Base-by-base conservation (phyloP, 805 yeast genomes). In the Candida ovalis region DNA sequence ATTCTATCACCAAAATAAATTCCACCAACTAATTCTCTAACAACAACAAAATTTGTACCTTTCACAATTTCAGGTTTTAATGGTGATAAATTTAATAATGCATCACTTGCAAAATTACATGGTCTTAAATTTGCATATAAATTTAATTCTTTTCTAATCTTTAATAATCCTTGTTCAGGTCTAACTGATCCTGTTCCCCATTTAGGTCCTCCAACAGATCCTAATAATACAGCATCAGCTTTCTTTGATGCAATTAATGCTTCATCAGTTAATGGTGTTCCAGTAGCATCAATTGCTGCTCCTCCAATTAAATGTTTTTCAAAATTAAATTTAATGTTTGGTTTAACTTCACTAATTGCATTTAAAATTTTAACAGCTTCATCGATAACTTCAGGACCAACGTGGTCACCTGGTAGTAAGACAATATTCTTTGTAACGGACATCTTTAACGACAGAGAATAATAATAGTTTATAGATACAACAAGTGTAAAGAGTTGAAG, bases 141-240 rank as follows among this genome's bases (percentile, higher is more conserved):
- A 67, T 86, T 87, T 65, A 94, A 80, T 68, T 90, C 98, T 70
- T 94, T 94, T 71, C 99, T 82, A 68, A 94, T 92, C 73, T 91
- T 80, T 56, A 94, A 78, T 57, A 94, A 78, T 51, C 99, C 99
- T 72, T 89, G 98, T 69, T 94, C 99, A 45, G 99, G 99, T 73
- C 99, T 84, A 42, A 92, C 98, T 12, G 77, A 64, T 44, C 97
- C 97, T 24, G 97, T 88, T 33, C 98, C 98, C 99, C 99, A 94
- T 72, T 94, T 94, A 52, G 99, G 99, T 30, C 99, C 99, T 54
- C 99, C 99, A 30, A 94, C 99, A 8, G 99, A 97, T 57, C 99
- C 99, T 48, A 94, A 76, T 56, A 94, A 74, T n/a, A 94, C 96
- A 23, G 98, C 99, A 66, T 92, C 95, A 1, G 98, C 85, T 40